phyloP scores from a whole-genome alignment of 371 early-diverging fungal genomes.

The Basidiobolus heterosporus region DNA sequence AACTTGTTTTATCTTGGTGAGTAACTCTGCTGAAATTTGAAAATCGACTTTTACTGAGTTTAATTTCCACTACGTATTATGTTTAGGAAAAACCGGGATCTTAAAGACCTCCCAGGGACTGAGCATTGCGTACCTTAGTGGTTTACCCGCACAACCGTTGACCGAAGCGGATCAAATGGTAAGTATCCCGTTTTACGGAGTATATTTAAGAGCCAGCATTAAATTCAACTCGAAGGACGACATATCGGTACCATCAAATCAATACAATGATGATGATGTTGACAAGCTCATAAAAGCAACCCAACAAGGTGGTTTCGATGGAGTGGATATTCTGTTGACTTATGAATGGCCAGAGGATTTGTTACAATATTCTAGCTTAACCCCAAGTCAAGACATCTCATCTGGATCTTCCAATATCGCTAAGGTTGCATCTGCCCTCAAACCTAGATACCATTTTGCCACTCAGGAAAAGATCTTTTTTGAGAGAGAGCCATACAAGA shows the following conservation, averaged over 20 bases:
- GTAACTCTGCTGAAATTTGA: neutral
- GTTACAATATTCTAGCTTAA: constrained; percentile 6
- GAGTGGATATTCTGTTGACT: constrained; percentile 66
- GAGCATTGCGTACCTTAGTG: constrained; percentile 56
- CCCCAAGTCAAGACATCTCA: constrained; percentile 4
- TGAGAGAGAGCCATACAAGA: constrained; percentile 72
- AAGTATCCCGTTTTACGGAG: constrained; percentile 4
- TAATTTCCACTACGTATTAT: neutral
- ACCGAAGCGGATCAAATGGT: constrained; percentile 11
- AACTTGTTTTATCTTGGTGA: constrained; percentile 59
- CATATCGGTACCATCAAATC: constrained; percentile 1
- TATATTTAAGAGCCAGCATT: constrained; percentile 2
- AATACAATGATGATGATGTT: constrained; percentile 11
- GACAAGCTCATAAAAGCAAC: constrained; percentile 15
- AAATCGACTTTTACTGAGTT: neutral
- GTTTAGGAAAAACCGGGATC: constrained; percentile 28
- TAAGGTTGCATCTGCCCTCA: constrained; percentile 24
- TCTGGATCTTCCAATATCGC: constrained; percentile 23
- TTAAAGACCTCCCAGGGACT: constrained; percentile 53
- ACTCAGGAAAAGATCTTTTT: constrained; percentile 42
- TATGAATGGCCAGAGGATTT: constrained; percentile 61
- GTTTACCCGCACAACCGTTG: constrained; percentile 18
- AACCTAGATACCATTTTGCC: constrained; percentile 83
- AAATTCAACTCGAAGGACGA: neutral
- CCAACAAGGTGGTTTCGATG: constrained; percentile 13